Evolutionary conservation across 2,329 filamentous ascomycete species (phyloP).

Genomic region (Fusarium udum): DNA sequence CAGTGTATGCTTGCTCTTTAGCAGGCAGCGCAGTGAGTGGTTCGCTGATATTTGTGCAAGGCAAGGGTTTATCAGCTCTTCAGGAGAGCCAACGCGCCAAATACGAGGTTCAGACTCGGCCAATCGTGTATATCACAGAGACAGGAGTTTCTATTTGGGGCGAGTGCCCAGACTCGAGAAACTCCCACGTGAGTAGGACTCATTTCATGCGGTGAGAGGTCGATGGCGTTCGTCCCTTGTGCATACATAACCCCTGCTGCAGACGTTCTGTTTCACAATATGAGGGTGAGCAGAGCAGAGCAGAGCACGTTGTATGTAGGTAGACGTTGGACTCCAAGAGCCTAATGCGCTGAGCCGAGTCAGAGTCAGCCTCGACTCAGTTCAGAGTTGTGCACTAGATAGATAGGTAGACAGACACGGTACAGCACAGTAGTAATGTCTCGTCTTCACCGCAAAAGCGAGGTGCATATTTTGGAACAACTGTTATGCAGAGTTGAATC

Average conservation of each 20-base stretch:
- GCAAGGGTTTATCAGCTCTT: slow-evolving; percentile 10
- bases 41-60: background rate
- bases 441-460: slow-evolving; percentile 37
- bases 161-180: slow-evolving; percentile 18
- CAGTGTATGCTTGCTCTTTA: slow-evolving; percentile 3
- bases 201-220: slow-evolving; percentile 33
- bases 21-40: background rate
- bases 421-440: slow-evolving; percentile 11
- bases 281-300: background rate
- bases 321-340: background rate
- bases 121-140: slow-evolving; percentile 20
- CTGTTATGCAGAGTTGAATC: slow-evolving; percentile 18
- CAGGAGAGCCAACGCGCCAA: background rate
- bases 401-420: background rate
- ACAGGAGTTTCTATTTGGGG: slow-evolving; percentile 31
- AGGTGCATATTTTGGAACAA: slow-evolving; percentile 18
- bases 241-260: slow-evolving; percentile 8
- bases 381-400: background rate
- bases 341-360: slow-evolving; percentile 8
- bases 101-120: slow-evolving; percentile 31
- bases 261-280: slow-evolving; percentile 28
- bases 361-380: slow-evolving; percentile 28
- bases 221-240: slow-evolving; percentile 39
- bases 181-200: slow-evolving; percentile 35
- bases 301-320: background rate